Base-by-base conservation (phyloP, 169 alveolate species). In the Plasmodium cynomolgi region DNA sequence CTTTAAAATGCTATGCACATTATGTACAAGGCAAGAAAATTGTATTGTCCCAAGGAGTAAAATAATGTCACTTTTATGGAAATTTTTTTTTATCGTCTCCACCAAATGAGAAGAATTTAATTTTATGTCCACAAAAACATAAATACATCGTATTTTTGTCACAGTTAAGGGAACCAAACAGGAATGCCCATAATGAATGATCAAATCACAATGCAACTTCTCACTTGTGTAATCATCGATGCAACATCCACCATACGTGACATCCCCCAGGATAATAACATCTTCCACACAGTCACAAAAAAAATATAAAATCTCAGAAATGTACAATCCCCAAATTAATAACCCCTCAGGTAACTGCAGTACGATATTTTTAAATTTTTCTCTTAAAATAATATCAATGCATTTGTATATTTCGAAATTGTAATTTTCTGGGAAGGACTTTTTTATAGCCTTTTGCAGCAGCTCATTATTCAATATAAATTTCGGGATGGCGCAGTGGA, bases 211-310 rank as follows among this genome's bases (percentile, higher is more conserved):
- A 9, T 98, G 98, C 75, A 98, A 90, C 58, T 96, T 96, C 33
- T 96, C 96, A 11, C 99, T 99, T 39, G 99, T 98, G 79, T 98
- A 95, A 97, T 99, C 99, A 96, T 99, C 99, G 54, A 99, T 97
- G 95, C 99, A 99, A 95, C 99, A 99, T 26, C 99, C 99, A 20
- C 99, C 99, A 97, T 98, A 99, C 3, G 99, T 98, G 1, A 99
- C 99, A 95, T 99, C 99, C 17, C 95, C 92, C 31, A 83, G 73
- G 62, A 88, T 81, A n/a, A 91, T 84, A 33, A 97, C 97, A 44
- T 97, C 98, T 93, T 91, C 95, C 74, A 91, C 95, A 11, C 96
- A 81, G 20, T 90, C 92, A 44, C 98, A 94, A 92, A 98, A 98
- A 34, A 96, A 95, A 62, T 97, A 92, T 58, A 99, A 95, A n/a